Conservation (phyloP, 441 rosid genomes). For the Eruca vesicaria region DNA sequence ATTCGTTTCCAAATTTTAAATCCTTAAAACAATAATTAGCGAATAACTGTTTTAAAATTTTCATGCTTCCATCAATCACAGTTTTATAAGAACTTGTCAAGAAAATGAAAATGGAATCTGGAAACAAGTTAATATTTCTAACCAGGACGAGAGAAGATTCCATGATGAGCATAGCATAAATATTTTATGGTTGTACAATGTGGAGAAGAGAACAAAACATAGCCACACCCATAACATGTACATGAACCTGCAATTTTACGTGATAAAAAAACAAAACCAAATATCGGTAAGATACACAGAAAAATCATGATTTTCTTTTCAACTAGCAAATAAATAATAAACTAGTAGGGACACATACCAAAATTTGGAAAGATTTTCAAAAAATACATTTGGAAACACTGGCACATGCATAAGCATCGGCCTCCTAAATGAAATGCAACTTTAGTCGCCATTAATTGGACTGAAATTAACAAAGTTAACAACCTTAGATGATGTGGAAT, state of each 20-base stretch:
- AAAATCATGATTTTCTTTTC: background rate
- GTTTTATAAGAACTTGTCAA: background rate
- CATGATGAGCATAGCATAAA: background rate
- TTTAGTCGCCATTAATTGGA: conserved; percentile 33
- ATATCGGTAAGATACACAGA: too few species aligned
- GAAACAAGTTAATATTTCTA: background rate
- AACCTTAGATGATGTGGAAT: background rate
- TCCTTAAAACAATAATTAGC: background rate
- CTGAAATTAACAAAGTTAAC: conserved; percentile 27
- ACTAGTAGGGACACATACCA: conserved; percentile 64
- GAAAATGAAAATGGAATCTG: background rate
- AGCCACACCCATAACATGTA: background rate
- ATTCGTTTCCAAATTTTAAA: background rate
- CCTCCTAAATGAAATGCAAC: conserved; percentile 61
- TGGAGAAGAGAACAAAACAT: background rate
- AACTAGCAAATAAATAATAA: background rate
- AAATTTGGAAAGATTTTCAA: conserved; percentile 69
- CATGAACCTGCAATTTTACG: background rate
- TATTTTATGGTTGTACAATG: background rate
- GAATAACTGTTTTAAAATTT: background rate
- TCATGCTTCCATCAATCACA: background rate
- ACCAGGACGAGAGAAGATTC: background rate
- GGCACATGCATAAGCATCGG: conserved; percentile 81
- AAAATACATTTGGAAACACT: conserved; percentile 45
- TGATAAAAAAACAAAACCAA: background rate